These are phyloP conservation scores for Pseudogymnoascus destructans DNA, from an alignment of 2,329 filamentous ascomycete species.

Conservation along the genomic window DNA sequence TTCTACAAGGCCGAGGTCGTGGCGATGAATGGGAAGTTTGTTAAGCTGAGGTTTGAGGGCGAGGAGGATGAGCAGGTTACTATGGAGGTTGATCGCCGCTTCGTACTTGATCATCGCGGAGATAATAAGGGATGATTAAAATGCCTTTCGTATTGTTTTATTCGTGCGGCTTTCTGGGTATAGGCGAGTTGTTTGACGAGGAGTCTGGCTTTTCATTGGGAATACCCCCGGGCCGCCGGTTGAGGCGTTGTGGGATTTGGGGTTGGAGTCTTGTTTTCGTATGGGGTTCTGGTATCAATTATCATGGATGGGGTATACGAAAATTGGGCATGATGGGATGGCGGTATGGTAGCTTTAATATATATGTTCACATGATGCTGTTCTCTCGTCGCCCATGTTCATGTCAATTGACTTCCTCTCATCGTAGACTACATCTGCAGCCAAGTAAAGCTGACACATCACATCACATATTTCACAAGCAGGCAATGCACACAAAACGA, in stretches of 20 bases:
- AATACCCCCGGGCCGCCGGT: background rate
- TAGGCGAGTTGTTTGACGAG: background rate
- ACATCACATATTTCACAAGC: background rate
- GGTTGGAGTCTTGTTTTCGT: background rate
- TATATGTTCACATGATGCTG: background rate
- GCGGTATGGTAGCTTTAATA: background rate
- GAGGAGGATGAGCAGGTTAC: constrained; percentile 62
- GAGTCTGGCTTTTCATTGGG: constrained; percentile 1
- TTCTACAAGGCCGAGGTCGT: constrained; percentile 78
- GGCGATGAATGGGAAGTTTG: constrained; percentile 45
- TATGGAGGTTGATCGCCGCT: constrained; percentile 62
- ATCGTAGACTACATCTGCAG: background rate
- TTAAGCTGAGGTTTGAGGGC: constrained; percentile 64
- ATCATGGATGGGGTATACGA: no score
- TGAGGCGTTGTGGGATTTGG: background rate
- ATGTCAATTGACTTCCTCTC: background rate
- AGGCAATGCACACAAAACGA: background rate
- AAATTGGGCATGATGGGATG: background rate
- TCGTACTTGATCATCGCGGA: constrained; percentile 59
- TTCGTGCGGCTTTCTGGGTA: background rate
- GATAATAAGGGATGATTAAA: background rate
- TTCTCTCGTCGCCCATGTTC: background rate
- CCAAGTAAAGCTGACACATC: background rate
- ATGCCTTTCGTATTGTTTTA: background rate
- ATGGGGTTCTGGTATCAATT: background rate